Base-by-base conservation (phyloP, 2,329 filamentous ascomycete genomes). In the Cercospora nicotianae region DNA sequence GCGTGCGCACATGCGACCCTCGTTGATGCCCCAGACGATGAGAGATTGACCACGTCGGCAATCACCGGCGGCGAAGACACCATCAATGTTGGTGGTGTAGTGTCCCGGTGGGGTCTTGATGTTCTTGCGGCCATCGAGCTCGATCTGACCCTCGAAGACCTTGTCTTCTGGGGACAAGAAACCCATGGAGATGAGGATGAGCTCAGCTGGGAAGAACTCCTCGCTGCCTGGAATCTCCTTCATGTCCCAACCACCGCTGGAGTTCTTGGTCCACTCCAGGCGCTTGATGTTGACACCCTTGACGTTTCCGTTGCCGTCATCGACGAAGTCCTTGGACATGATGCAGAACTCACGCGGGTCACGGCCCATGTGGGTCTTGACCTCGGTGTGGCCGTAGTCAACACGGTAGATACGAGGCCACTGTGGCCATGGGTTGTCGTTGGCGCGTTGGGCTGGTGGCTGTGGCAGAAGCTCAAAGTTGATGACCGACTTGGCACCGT, bases 1-100 rank as follows among this genome's bases (percentile, higher is more conserved):
- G 70, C 94, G 91, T 76, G 94, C 94, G 75, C 91, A 90, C 83
- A 95, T 92, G 75, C 94, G 91, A 76, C 94, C 94, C 83, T 98
- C 94, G 79, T 98, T 98, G 85, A 98, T 98, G 79, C 94, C 94
- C 93, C 94, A 98, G 73, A 98, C 94, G 81, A 98, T 97, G 67
- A 98, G 85, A 65, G 93, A 96, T 83, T 98, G 94, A 66, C 94
- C 94, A 77, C 94, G 91, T 69, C 94, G 91, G 81, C 94, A 97
- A 81, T 98, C 94, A 82, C 94, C 94, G 69, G 94, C 94, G 69
- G 94, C 93, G 80, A 97, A 97, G 63, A 97, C 89, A 71, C 94
- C 94, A 16, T 91, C 86, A 26, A 97, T 80, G 78, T 94, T 97
- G 77, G 94, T 97, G 76, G 87, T 87, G 82, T 97, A 97, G 78